Base-by-base conservation (phyloP, 192 early-diverging fungal genomes). In the Backusella macrospora region DNA sequence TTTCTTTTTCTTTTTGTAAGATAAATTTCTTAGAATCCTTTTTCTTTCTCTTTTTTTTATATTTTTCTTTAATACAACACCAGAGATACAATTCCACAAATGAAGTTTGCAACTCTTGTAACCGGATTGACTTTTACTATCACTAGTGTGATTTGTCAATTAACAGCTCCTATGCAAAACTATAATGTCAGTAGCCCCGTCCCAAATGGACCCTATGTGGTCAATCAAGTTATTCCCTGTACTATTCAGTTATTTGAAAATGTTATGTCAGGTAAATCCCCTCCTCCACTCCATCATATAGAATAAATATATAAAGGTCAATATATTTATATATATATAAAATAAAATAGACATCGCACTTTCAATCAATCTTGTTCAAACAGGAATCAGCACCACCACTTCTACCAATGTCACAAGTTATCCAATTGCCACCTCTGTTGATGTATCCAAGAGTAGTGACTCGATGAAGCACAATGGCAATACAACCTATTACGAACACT, bases 171-270 rank as follows among this genome's bases (percentile, higher is more conserved):
- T 26, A 65, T 47, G 10, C 55, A 64, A 43, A 76, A 70, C 68
- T 80, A 70, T 40, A 80, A 80, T 45, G 72, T 80, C 40, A 76
- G 75, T 15, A 73, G 66, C 34, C 79, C 79, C 70, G 66, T 71
- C 29, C 37, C 49, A 43, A 76, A 76, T 40, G 55, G 47, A 21
- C 65, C 75, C 38, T 80, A 80, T 76, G 79, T 80, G 6, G 37
- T 69, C 15, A 62, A 68, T 15, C 74, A 76, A 70, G 59, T 73
- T 26, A 44, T 80, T 5, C 79, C 79, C 47, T 76, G 75, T 62
- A 76, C 71, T 8, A 76, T 68, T 45, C 49, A 68, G 45, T 48
- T 80, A 16, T 64, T 76, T 46, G 55, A 39, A 18, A 48, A 72
- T 43, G 68, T 68, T 68, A 62, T 47, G 34, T 49, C 73, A 73